Percentiles rank a stretch among this genome's conserved stretches.
Evolutionary conservation across 768 basidiomycete species (phyloP).

Genomic region (Tricholoma hemisulphureum): DNA sequence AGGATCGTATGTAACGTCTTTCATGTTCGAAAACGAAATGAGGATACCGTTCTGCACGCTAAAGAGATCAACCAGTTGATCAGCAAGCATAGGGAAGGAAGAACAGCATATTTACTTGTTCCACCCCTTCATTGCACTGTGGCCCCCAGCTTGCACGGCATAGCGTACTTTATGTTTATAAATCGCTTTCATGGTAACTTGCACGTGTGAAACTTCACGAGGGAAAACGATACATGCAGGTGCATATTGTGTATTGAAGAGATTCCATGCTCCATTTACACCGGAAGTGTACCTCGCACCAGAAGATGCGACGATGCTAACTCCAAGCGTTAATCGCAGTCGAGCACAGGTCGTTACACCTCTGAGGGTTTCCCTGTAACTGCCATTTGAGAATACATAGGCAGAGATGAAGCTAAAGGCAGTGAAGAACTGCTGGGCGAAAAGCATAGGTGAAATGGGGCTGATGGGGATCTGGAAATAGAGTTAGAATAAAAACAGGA

Average conservation of each 20-base stretch:
- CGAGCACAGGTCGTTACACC: neutral
- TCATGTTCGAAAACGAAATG: conserved; percentile 39
- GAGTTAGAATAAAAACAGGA: no score
- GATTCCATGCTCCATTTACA: conserved; percentile 24
- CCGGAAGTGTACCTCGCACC: neutral
- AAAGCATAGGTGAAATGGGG: no score
- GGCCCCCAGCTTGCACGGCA: conserved; percentile 43
- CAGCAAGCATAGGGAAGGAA: neutral
- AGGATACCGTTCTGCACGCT: conserved; percentile 39
- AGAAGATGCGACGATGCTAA: neutral
- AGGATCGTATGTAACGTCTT: conserved; percentile 36
- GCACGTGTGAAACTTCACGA: conserved; percentile 29
- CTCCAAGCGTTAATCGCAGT: neutral
- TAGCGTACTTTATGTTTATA: conserved; percentile 34
- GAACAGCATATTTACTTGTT: conserved; percentile 33
- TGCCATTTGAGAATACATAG: no score
- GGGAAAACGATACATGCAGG: conserved; percentile 41
- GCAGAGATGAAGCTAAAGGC: no score
- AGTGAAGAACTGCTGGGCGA: no score
- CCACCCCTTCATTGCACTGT: conserved; percentile 43
- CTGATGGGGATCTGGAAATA: no score
- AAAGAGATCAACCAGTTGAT: conserved; percentile 13
- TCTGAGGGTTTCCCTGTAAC: no score
- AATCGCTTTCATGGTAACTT: conserved; percentile 37
- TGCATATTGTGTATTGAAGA: conserved; percentile 30